phyloP scores from a whole-genome alignment of 805 yeast genomes.

The Cyberlindnera bimundalis region DNA sequence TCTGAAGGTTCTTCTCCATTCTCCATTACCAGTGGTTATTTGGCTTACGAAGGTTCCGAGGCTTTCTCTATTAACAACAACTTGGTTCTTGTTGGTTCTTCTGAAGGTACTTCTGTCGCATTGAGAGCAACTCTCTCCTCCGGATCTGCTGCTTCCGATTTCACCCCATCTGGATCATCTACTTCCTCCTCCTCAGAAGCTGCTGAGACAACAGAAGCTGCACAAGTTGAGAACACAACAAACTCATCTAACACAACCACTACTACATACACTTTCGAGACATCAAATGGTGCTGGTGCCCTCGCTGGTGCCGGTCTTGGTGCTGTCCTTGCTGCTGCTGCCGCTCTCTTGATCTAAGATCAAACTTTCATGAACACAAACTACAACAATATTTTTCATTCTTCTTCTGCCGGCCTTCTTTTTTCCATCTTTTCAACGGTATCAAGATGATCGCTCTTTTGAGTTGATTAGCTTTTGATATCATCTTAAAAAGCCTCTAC shows the following conservation, averaged over 20 bases:
- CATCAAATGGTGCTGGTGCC: slow-evolving; percentile 28
- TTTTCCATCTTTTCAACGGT: too few relatives aligned
- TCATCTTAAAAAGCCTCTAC: too few relatives aligned
- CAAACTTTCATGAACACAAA: neutral
- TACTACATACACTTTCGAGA: slow-evolving; percentile 12
- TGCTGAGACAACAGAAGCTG: slow-evolving; percentile 9
- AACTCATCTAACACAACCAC: slow-evolving; percentile 6
- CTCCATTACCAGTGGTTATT: slow-evolving; percentile 35
- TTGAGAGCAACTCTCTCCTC: slow-evolving; percentile 19
- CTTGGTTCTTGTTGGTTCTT: slow-evolving; percentile 12
- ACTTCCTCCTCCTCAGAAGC: slow-evolving; percentile 9
- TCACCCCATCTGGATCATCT: slow-evolving; percentile 25
- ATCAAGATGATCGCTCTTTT: too few relatives aligned
- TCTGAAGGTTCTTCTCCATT: slow-evolving; percentile 37
- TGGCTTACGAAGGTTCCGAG: slow-evolving; percentile 33
- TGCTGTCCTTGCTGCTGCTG: slow-evolving; percentile 31
- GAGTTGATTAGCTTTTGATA: too few relatives aligned
- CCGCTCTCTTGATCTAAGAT: slow-evolving; percentile 29
- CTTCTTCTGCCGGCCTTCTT: neutral
- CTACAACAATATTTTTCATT: neutral
- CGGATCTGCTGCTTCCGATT: slow-evolving; percentile 27
- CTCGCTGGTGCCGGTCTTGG: slow-evolving; percentile 20
- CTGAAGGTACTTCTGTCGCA: slow-evolving; percentile 18
- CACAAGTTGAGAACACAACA: slow-evolving; percentile 1
- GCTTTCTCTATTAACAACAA: slow-evolving; percentile 34